Evolutionary conservation across 495 filamentous ascomycete genomes (phyloP).

Genomic region (Bryoglossum gracile): DNA sequence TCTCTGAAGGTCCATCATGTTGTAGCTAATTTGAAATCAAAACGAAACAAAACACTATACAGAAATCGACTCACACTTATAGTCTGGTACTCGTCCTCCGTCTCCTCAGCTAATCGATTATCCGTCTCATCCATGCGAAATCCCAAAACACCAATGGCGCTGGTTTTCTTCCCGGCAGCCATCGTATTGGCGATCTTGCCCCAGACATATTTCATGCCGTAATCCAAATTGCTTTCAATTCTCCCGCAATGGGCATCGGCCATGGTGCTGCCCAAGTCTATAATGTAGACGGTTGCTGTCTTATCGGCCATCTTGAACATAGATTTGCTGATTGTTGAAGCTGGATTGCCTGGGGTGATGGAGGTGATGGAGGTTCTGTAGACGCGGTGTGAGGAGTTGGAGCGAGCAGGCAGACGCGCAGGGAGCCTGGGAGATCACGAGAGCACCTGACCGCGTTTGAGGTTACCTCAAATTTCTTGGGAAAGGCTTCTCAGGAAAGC

Average conservation of each 20-base stretch:
- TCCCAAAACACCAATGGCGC: slow-evolving; percentile 71
- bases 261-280: slow-evolving; percentile 85
- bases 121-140: slow-evolving; percentile 72
- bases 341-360: not conserved
- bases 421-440: too few species aligned
- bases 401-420: slow-evolving; percentile 7
- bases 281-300: slow-evolving; percentile 84
- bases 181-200: slow-evolving; percentile 86
- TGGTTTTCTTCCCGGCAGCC: slow-evolving; percentile 73
- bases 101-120: slow-evolving; percentile 50
- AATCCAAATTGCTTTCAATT: slow-evolving; percentile 75
- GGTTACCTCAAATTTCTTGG: too few species aligned
- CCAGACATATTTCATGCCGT: slow-evolving; percentile 90
- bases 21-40: too few species aligned
- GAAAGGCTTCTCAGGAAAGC: too few species aligned
- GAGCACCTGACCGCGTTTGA: too few species aligned
- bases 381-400: not conserved
- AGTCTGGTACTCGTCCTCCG: slow-evolving; percentile 62
- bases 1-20: too few species aligned
- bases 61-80: slow-evolving; percentile 40
- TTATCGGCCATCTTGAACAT: slow-evolving; percentile 76
- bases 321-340: not conserved
- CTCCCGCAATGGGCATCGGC: slow-evolving; percentile 66
- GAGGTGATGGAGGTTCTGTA: not conserved
- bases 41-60: not conserved